phyloP scores from a whole-genome alignment of 2,329 filamentous ascomycete genomes.

The Trichoderma hamatum region DNA sequence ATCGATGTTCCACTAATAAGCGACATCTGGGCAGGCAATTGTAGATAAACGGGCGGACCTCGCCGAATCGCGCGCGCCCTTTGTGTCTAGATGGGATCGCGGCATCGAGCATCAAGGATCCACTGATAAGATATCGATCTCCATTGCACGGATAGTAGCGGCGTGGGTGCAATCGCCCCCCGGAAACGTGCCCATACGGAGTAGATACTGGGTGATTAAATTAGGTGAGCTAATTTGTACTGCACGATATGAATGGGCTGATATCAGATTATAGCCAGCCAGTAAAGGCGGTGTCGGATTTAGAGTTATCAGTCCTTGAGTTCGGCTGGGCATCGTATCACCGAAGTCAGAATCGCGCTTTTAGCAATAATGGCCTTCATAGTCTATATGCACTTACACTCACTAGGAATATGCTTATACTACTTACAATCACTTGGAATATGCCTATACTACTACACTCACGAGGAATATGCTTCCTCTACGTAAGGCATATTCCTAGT shows the following conservation, averaged over 20 bases:
- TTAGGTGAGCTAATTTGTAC: neutral
- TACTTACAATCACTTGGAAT: too few species aligned
- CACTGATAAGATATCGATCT: slow-evolving; percentile 8
- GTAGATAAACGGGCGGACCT: neutral
- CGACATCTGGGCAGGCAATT: neutral
- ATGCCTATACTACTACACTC: too few species aligned
- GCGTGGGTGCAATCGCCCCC: neutral
- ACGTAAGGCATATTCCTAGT: too few species aligned
- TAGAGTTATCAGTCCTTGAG: neutral
- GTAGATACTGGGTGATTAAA: neutral
- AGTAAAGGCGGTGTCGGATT: slow-evolving; percentile 1
- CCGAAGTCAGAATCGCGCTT: neutral
- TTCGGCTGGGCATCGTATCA: slow-evolving; percentile 10
- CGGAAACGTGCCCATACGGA: neutral
- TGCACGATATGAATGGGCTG: neutral
- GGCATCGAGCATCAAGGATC: neutral
- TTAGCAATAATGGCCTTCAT: too few species aligned
- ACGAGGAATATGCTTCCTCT: too few species aligned
- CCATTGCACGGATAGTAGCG: neutral
- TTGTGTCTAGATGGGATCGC: neutral
- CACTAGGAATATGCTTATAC: too few species aligned
- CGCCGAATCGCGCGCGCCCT: slow-evolving; percentile 13
- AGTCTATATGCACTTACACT: too few species aligned
- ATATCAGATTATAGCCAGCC: neutral
- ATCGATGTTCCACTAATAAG: neutral